These are phyloP conservation scores for Amanita jacksonii DNA, from an alignment of 768 basidiomycete species.

Conservation along the genomic window DNA sequence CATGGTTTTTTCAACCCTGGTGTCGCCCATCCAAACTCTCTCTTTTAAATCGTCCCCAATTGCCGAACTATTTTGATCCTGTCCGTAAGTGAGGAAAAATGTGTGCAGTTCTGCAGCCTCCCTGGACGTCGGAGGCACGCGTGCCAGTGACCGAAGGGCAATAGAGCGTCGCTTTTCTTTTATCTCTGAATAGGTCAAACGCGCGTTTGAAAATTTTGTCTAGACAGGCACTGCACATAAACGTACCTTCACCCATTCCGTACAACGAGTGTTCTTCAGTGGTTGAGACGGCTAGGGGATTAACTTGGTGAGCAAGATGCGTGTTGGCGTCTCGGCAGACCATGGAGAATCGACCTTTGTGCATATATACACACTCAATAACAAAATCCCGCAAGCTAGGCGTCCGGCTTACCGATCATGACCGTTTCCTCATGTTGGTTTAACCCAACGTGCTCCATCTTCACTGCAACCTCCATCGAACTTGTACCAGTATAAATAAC, in stretches of 20 bases:
- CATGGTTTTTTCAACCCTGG: constrained; percentile 56
- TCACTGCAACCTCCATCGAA: constrained; percentile 82
- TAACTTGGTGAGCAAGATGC: constrained; percentile 53
- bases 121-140: constrained; percentile 61
- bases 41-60: constrained; percentile 16
- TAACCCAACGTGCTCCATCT: constrained; percentile 60
- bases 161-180: constrained; percentile 46
- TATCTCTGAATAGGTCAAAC: constrained; percentile 33
- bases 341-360: constrained; percentile 83
- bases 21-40: constrained; percentile 69
- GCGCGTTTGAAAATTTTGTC: not conserved
- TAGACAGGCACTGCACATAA: not conserved
- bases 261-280: constrained; percentile 55
- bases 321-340: constrained; percentile 69
- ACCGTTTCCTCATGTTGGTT: constrained; percentile 47
- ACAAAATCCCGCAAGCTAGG: no score
- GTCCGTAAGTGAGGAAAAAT: constrained; percentile 54
- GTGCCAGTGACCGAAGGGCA: constrained; percentile 51
- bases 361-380: not conserved
- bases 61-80: constrained; percentile 15
- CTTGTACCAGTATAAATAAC: constrained; percentile 70
- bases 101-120: constrained; percentile 65
- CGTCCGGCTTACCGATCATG: constrained; percentile 41
- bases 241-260: constrained; percentile 59
- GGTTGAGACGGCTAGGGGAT: constrained; percentile 48